phyloP scores from a whole-genome alignment of 148 eudicot genomes.

The Chenopodium formosanum region DNA sequence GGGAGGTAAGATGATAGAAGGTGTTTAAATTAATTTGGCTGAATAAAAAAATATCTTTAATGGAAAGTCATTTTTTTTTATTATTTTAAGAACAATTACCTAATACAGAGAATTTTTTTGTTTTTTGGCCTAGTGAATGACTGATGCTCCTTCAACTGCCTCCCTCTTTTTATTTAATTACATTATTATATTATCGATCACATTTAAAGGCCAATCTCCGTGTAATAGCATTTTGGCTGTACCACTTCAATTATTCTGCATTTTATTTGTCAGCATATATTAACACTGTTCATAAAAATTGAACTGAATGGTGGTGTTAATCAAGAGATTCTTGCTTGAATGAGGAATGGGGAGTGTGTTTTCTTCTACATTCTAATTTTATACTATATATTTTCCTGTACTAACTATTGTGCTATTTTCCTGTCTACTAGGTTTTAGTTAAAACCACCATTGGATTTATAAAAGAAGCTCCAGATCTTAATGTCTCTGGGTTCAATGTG shows the following conservation, averaged over 20 bases:
- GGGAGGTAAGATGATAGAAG: too few species aligned
- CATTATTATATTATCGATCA: too few species aligned
- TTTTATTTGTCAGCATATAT: not conserved
- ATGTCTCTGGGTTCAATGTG: conserved; percentile 74
- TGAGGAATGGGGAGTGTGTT: not conserved
- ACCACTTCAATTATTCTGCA: not conserved
- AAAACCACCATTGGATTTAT: conserved; percentile 77
- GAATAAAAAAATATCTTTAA: too few species aligned
- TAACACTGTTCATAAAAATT: not conserved
- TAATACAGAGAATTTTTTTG: too few species aligned
- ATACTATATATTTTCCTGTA: not conserved
- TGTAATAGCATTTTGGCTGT: not conserved
- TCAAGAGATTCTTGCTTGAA: not conserved
- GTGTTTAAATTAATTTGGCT: too few species aligned
- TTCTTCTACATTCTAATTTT: not conserved
- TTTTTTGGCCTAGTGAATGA: too few species aligned
- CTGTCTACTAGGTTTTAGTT: conserved; percentile 55
- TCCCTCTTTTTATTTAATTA: too few species aligned
- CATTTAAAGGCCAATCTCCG: too few species aligned
- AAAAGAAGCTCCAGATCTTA: conserved; percentile 79
- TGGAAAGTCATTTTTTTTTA: too few species aligned
- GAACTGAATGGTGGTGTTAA: not conserved
- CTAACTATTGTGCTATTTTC: conserved; percentile 10
- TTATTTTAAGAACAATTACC: too few species aligned
- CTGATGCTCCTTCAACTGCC: too few species aligned